Conservation (phyloP, 2,329 filamentous ascomycete species). For the Aspergillus clavatus region DNA sequence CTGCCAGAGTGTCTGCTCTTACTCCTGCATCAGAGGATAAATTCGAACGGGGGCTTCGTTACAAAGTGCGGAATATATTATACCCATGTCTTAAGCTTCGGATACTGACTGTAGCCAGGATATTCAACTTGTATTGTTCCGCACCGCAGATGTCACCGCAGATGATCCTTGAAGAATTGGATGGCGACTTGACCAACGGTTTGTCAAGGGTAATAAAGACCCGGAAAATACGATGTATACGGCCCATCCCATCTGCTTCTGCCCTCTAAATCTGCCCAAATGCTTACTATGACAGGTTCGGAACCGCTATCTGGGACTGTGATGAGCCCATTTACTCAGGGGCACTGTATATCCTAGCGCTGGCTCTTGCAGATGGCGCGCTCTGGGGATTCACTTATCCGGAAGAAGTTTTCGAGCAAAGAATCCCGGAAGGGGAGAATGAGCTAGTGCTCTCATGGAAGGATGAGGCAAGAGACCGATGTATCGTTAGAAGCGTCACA, state of each 20-base stretch:
- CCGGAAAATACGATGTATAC: neutral
- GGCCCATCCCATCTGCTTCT: too few relatives aligned
- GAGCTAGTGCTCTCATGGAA: constrained; percentile 8
- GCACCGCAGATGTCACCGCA: too few relatives aligned
- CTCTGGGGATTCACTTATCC: neutral
- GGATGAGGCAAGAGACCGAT: constrained; percentile 4
- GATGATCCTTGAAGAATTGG: constrained; percentile 4
- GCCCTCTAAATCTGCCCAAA: neutral
- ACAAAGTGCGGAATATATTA: constrained; percentile 4
- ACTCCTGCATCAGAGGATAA: constrained; percentile 1
- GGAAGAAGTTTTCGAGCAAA: constrained; percentile 8
- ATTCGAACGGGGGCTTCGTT: constrained; percentile 1
- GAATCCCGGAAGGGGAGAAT: constrained; percentile 5
- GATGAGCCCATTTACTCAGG: constrained; percentile 1
- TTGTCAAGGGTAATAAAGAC: constrained; percentile 3
- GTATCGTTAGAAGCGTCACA: constrained; percentile 4
- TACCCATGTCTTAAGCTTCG: neutral
- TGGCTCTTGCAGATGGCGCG: neutral
- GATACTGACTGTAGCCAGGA: neutral
- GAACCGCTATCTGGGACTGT: constrained; percentile 5
- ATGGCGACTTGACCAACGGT: constrained; percentile 5
- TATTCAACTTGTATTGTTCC: constrained; percentile 4
- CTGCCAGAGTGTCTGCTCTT: constrained; percentile 2
- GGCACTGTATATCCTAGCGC: neutral
- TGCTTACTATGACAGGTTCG: neutral